Base-by-base conservation (phyloP, 2,329 filamentous ascomycete genomes). In the Aspergillus hortae region DNA sequence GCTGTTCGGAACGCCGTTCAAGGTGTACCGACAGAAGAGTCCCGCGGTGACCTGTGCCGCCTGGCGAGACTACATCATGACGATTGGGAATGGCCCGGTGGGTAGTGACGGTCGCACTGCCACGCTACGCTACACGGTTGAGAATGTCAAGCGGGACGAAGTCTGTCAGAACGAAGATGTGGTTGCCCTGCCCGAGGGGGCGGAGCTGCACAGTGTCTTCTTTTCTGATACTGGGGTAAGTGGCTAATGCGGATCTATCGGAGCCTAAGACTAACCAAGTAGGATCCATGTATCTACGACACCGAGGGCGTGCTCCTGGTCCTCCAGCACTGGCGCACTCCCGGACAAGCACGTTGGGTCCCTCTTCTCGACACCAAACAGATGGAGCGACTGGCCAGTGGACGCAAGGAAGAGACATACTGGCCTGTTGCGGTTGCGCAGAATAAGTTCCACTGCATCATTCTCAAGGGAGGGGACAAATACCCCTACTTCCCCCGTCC, bases 211-310 rank as follows among this genome's bases (percentile, higher is more conserved):
- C 63, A 91, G 83, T 53, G 87, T 95, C 36, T 96, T 97, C 77
- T 99, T 95, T 72, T 95, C 90, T 12, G 89, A 95, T 64, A 83
- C 82, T 53, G 94, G 94, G n/a, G 88, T 90, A 78, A 73, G 85
- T 66, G 9, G 17, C 25, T 15, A n/a, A 15, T 4, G 7, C 3
- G 2, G 15, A n/a, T 38, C 14, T 38, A 7, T 17, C 14, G 9
- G 6, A n/a, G 1, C 4, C 14, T 1, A 4, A 6, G 35, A 23
- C 30, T 38, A 2, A 19, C 38, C 9, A 21, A 14, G 19, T 5
- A 90, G 87, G 92, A 99, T 63, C 94, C 94, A 6, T 96, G 90
- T 69, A 92, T 97, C 53, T 99, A 97, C 71, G 94, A 97, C 70
- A 90, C 89, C 4, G 90, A 89, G 2, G 94, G 95, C 38, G 90